These are phyloP conservation scores for Melocanna baccifera DNA, from an alignment of 176 grass and related monocot genomes.

Conservation along the genomic window DNA sequence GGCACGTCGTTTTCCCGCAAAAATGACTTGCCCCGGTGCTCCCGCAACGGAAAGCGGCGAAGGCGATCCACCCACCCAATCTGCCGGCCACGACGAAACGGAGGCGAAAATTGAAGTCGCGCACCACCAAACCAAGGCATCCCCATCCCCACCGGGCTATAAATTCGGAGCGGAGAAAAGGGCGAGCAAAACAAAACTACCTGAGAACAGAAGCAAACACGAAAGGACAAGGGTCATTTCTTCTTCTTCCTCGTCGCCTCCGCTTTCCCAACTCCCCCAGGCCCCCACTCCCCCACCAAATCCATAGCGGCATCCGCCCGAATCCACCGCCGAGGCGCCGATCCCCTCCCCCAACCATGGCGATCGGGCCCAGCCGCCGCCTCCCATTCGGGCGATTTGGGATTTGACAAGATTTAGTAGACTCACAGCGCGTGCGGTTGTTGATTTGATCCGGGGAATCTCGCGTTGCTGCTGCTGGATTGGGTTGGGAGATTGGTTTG, in stretches of 20 bases:
- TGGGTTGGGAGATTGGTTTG: background rate
- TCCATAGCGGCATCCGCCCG: background rate
- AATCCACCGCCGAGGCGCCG: constrained; percentile 2
- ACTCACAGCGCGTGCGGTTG: background rate
- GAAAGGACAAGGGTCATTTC: background rate
- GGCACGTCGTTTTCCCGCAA: background rate
- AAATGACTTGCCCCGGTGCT: background rate
- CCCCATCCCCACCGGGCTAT: background rate
- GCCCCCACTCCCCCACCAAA: constrained; percentile 1
- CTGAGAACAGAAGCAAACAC: background rate
- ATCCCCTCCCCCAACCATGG: background rate
- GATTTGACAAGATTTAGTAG: constrained; percentile 28
- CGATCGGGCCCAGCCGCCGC: constrained; percentile 3
- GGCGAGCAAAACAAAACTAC: background rate
- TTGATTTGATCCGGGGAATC: constrained; percentile 27
- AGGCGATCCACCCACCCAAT: background rate
- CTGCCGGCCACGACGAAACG: background rate
- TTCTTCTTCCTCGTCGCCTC: constrained; percentile 10
- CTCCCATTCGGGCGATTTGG: background rate
- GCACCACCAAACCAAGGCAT: background rate
- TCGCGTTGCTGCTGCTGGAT: constrained; percentile 3
- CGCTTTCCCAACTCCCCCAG: constrained; percentile 28
- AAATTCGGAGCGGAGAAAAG: background rate
- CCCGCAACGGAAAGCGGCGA: too few species aligned
- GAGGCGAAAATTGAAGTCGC: background rate